Percentiles rank a stretch among this genome's conserved stretches.
These are phyloP conservation scores for Metschnikowia bowlesiae DNA, from an alignment of 805 yeast genomes.

Conservation along the genomic window DNA sequence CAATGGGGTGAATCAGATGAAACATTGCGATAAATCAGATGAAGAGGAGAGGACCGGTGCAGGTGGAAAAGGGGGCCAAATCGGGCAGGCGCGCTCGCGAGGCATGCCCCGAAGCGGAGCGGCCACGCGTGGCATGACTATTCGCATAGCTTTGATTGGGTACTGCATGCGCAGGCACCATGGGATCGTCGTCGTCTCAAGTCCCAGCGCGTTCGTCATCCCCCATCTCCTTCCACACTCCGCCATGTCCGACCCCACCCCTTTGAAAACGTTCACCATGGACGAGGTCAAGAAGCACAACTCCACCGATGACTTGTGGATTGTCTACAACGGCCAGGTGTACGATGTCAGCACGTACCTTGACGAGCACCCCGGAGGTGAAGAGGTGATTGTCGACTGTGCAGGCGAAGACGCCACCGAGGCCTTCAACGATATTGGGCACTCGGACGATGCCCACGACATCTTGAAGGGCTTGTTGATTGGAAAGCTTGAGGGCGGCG, in stretches of 20 bases:
- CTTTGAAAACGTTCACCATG: conserved; percentile 47
- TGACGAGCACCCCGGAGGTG: conserved; percentile 73
- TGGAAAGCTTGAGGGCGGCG: conserved; percentile 74
- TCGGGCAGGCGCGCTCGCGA: background rate
- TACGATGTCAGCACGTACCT: conserved; percentile 40
- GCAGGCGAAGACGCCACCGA: conserved; percentile 78
- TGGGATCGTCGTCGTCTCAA: background rate
- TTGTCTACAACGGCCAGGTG: conserved; percentile 41
- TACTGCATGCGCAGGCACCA: conserved; percentile 8
- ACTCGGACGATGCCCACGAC: conserved; percentile 92
- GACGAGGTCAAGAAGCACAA: conserved; percentile 46
- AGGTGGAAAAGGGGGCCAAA: too few species aligned
- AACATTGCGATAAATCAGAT: too few species aligned
- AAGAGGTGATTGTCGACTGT: conserved; percentile 70
- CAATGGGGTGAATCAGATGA: too few species aligned
- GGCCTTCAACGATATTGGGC: conserved; percentile 84
- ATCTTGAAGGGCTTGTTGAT: conserved; percentile 62
- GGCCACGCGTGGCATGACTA: conserved; percentile 3
- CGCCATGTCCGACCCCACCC: conserved; percentile 15
- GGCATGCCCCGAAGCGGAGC: background rate
- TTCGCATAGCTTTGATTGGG: conserved; percentile 16
- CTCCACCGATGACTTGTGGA: conserved; percentile 39
- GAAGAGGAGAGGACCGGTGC: too few species aligned
- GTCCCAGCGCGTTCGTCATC: background rate
- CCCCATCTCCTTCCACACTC: background rate